A percentile compares a stretch with the other conserved stretches of the same genome.
Evolutionary conservation across 1,139 yeast genomes (phyloP).

Genomic region (Yamadazyma sp.): DNA sequence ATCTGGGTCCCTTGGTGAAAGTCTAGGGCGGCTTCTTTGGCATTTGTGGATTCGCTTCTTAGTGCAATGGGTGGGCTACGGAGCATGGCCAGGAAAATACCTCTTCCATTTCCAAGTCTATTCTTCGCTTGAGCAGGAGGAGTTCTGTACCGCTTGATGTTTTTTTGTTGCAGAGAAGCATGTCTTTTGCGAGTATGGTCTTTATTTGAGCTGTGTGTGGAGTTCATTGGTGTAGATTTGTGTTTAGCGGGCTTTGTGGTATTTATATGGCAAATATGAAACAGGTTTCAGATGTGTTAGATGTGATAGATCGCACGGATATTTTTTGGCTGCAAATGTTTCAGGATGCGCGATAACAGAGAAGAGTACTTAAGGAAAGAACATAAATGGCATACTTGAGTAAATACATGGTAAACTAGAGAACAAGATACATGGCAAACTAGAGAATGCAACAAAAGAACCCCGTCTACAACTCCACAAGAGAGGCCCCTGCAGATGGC

Average conservation of each 20-base stretch:
- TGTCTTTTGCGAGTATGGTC: neutral
- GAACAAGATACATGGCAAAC: no score
- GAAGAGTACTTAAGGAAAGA: neutral
- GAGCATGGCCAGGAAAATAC: neutral
- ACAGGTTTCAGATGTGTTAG: neutral
- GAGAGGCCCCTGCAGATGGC: slow-evolving; percentile 61
- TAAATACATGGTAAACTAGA: neutral
- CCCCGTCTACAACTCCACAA: slow-evolving; percentile 18
- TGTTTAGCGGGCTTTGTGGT: no score
- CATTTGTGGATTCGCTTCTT: no score
- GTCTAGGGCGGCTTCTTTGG: neutral
- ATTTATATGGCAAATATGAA: neutral
- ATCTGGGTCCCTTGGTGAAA: neutral
- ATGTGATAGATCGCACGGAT: slow-evolving; percentile 1
- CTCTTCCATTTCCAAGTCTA: neutral
- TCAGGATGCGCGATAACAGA: neutral
- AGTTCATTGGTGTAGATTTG: neutral
- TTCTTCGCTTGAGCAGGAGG: neutral
- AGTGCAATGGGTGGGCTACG: no score
- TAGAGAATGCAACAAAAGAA: no score
- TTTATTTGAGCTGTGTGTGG: neutral
- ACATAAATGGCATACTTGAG: neutral
- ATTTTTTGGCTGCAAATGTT: slow-evolving; percentile 6
- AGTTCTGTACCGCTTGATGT: neutral
- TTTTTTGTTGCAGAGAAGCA: no score